phyloP scores from a whole-genome alignment of 78 protist genomes.

The Isochrysis galbana region DNA sequence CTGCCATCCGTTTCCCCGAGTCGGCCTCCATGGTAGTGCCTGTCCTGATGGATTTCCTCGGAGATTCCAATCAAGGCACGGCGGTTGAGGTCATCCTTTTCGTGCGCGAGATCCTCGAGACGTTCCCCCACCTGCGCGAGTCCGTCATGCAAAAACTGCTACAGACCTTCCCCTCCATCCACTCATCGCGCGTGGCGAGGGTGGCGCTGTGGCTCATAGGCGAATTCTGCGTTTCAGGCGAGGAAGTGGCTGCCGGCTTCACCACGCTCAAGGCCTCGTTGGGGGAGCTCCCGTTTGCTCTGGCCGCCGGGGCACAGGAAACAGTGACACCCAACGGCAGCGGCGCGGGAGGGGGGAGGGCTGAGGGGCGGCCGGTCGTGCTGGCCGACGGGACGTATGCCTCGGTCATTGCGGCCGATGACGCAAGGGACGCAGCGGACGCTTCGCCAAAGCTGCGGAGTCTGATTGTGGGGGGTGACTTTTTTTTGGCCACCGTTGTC shows the following conservation, averaged over 20 bases:
- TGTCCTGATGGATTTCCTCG: conserved; percentile 43
- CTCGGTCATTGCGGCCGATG: conserved; percentile 1
- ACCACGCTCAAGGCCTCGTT: conserved; percentile 44
- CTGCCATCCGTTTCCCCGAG: conserved; percentile 86
- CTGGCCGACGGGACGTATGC: conserved; percentile 66
- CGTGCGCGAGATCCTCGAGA: conserved; percentile 68
- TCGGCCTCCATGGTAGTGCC: conserved; percentile 85
- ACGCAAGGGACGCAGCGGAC: neutral
- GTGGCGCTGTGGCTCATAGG: conserved; percentile 34
- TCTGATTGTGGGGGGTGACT: conserved; percentile 68
- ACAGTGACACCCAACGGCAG: neutral
- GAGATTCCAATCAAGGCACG: conserved; percentile 8
- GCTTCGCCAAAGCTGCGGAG: conserved; percentile 30
- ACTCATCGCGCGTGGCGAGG: conserved; percentile 17
- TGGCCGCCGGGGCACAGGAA: neutral
- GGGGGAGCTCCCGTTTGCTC: conserved; percentile 34
- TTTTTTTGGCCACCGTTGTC: conserved; percentile 65
- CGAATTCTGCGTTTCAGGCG: conserved; percentile 52
- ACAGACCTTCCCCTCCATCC: neutral
- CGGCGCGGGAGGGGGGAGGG: neutral
- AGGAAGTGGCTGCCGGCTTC: conserved; percentile 62
- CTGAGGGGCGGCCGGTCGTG: conserved; percentile 6
- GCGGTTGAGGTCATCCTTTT: conserved; percentile 49
- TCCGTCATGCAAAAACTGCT: conserved; percentile 58
- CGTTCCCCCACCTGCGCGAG: conserved; percentile 74